Conservation (phyloP, 1,284 basidiomycete species). For the Ceratobasidium sp. region DNA sequence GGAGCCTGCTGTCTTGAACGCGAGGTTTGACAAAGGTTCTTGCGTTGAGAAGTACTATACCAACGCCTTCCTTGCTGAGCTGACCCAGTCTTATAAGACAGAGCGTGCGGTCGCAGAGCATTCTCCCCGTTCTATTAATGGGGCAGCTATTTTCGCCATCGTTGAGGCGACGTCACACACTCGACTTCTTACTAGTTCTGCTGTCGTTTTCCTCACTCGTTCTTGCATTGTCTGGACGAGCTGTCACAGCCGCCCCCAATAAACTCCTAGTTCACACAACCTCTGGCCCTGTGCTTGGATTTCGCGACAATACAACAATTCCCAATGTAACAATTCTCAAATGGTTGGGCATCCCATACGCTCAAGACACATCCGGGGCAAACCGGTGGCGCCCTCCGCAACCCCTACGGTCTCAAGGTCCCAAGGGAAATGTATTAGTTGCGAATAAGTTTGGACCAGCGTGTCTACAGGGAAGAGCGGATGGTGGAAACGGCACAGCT, state of each 20-base stretch:
- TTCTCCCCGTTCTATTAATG: too few species aligned
- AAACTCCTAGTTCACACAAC: constrained; percentile 48
- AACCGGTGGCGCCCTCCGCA: constrained; percentile 59
- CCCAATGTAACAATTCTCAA: constrained; percentile 54
- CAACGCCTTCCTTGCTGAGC: too few species aligned
- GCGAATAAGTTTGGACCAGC: constrained; percentile 58
- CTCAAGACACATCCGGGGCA: constrained; percentile 56
- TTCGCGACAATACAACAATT: constrained; percentile 53
- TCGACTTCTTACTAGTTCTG: not conserved
- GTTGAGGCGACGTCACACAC: not conserved
- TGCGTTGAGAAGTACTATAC: not conserved
- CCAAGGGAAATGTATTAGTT: constrained; percentile 50
- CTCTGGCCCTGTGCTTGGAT: constrained; percentile 56
- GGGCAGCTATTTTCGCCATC: too few species aligned
- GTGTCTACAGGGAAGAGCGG: constrained; percentile 56
- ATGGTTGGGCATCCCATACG: constrained; percentile 58
- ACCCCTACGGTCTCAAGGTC: constrained; percentile 46
- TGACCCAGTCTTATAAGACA: too few species aligned
- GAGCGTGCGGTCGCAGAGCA: too few species aligned
- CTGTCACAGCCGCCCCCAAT: not conserved
- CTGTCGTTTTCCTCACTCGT: not conserved
- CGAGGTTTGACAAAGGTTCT: not conserved
- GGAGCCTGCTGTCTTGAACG: not conserved
- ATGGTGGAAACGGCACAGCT: constrained; percentile 50
- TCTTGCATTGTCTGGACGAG: too few species aligned